Conservation (phyloP, 2,329 filamentous ascomycete species). For the Aspergillus alliaceus region DNA sequence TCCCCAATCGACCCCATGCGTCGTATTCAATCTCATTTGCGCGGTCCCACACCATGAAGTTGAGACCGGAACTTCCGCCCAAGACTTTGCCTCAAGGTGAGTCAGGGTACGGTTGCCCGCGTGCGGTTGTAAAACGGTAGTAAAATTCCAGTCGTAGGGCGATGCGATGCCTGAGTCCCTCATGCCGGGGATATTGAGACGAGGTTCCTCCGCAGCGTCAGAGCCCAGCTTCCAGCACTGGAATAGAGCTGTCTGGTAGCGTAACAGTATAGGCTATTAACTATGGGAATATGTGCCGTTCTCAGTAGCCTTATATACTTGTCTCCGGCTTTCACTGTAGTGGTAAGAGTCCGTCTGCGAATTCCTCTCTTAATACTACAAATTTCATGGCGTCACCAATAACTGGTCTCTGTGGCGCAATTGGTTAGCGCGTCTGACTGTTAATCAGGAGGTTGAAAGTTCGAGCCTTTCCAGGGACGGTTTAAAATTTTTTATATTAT, state of each 20-base stretch:
- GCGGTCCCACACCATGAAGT: conserved; percentile 5
- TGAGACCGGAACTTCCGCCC: conserved; percentile 6
- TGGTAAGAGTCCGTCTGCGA: too few relatives aligned
- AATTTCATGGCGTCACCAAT: too few relatives aligned
- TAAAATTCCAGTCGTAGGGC: conserved; percentile 12
- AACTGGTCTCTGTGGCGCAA: neutral
- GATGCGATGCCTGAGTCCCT: neutral
- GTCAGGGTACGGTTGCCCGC: neutral
- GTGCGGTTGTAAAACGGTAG: conserved; percentile 1
- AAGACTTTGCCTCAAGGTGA: conserved; percentile 6
- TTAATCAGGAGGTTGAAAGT: neutral
- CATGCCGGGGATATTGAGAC: neutral
- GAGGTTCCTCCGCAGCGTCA: neutral
- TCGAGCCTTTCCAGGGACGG: neutral
- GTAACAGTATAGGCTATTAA: too few relatives aligned
- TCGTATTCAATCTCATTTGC: conserved; percentile 1
- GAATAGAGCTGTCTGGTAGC: neutral
- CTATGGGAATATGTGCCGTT: too few relatives aligned
- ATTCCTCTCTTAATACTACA: too few relatives aligned
- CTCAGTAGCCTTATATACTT: too few relatives aligned
- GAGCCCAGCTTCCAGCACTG: neutral
- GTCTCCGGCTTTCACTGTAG: too few relatives aligned
- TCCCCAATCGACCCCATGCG: conserved; percentile 3
- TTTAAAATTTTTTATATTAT: too few relatives aligned
- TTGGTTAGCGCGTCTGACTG: neutral